These are phyloP conservation scores for Thyridium curvatum DNA, from an alignment of 2,329 filamentous ascomycete species.

Conservation along the genomic window DNA sequence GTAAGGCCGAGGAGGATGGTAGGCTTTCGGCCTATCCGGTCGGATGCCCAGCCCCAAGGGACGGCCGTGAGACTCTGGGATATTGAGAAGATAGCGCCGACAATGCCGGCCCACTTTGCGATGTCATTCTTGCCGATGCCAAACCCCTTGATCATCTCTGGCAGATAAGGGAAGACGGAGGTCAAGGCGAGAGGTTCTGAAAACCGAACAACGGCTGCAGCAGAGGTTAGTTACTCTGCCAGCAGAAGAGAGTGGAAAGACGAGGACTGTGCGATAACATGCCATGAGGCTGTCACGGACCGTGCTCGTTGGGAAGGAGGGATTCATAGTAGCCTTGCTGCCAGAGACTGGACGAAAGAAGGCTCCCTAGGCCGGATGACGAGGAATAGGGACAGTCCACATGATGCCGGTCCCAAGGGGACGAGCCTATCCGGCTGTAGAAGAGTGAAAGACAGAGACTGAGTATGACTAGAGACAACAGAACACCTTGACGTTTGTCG, in stretches of 20 bases:
- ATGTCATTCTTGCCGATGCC: slow-evolving; percentile 65
- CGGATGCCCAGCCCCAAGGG: slow-evolving; percentile 70
- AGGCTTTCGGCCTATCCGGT: slow-evolving; percentile 75
- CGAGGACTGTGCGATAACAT: not conserved
- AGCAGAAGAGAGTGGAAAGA: slow-evolving; percentile 15
- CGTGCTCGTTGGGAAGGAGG: too few relatives aligned
- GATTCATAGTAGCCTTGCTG: too few relatives aligned
- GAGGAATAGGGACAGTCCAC: too few relatives aligned
- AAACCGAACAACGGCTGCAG: slow-evolving; percentile 67
- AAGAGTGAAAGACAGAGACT: too few relatives aligned
- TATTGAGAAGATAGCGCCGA: slow-evolving; percentile 65
- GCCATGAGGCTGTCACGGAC: too few relatives aligned
- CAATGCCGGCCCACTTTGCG: slow-evolving; percentile 74
- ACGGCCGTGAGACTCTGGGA: slow-evolving; percentile 67
- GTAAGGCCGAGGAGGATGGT: slow-evolving; percentile 68
- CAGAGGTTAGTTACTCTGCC: slow-evolving; percentile 16
- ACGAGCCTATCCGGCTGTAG: too few relatives aligned
- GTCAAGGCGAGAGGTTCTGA: slow-evolving; percentile 70
- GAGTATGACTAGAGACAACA: not conserved
- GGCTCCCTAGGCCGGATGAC: too few relatives aligned
- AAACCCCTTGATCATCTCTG: slow-evolving; percentile 80
- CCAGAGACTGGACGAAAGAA: too few relatives aligned
- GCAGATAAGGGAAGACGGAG: slow-evolving; percentile 64
- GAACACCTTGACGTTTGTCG: not conserved
- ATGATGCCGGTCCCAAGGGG: too few relatives aligned